Evolutionary conservation across 2,329 filamentous ascomycete genomes (phyloP).

Genomic region (Hymenoscyphus fraxineus): DNA sequence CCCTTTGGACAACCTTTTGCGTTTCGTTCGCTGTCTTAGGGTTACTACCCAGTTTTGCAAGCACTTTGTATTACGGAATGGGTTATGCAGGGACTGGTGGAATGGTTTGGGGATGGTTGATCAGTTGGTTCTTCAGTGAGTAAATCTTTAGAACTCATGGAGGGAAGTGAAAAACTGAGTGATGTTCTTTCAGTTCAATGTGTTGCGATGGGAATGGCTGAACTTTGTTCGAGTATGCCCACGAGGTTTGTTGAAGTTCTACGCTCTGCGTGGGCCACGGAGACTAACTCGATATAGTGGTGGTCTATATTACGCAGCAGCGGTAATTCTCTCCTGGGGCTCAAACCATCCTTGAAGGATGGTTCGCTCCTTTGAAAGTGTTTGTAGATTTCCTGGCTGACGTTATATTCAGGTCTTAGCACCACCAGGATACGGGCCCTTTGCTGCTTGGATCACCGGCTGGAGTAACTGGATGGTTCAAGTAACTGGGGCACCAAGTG

Average conservation of each 20-base stretch:
- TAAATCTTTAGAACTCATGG: neutral
- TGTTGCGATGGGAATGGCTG: slow-evolving; percentile 66
- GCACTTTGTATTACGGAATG: slow-evolving; percentile 68
- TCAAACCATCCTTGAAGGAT: neutral
- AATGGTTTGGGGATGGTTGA: slow-evolving; percentile 74
- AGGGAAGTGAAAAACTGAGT: neutral
- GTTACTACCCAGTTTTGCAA: slow-evolving; percentile 66
- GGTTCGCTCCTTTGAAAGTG: too few species aligned
- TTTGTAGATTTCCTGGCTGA: neutral
- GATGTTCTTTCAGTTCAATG: slow-evolving; percentile 49
- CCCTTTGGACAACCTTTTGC: slow-evolving; percentile 69
- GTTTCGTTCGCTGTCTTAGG: slow-evolving; percentile 72
- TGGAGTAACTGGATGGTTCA: slow-evolving; percentile 70
- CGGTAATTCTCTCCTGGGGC: slow-evolving; percentile 42
- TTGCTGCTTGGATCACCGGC: slow-evolving; percentile 65
- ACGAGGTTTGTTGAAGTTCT: slow-evolving; percentile 44
- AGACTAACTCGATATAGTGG: slow-evolving; percentile 40
- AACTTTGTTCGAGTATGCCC: slow-evolving; percentile 70
- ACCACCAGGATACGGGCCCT: slow-evolving; percentile 60
- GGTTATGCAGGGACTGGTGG: slow-evolving; percentile 55
- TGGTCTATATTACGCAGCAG: slow-evolving; percentile 70
- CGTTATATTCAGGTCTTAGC: slow-evolving; percentile 44
- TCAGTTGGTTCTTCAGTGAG: slow-evolving; percentile 62
- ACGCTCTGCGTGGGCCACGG: neutral
- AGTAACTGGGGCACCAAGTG: slow-evolving; percentile 61